Base-by-base conservation (phyloP, 2,329 filamentous ascomycete genomes). In the Penicillium sp. region DNA sequence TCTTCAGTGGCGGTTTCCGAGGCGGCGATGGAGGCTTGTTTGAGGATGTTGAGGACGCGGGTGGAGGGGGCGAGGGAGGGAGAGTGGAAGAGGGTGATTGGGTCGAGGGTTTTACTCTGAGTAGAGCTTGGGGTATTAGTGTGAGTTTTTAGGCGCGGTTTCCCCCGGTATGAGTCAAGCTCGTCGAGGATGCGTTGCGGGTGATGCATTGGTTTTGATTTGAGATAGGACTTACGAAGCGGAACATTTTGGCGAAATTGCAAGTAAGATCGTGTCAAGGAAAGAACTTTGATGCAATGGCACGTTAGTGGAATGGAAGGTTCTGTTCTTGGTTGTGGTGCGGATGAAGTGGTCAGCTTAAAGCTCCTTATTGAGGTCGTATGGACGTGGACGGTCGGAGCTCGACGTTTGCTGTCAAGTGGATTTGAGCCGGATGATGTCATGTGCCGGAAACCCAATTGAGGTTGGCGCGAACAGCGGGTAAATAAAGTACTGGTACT, bases 51-150 rank as follows among this genome's bases (percentile, higher is more conserved):
- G 52, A 85, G 81, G 29, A 86, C 85, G 51, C 85, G 82, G 43
- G 81, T 76, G 3, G 90, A 96, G 55, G 85, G 78, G 24, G 85
- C 80, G 46, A 81, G 80, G 60, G 77, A 79, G 49, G 91, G 81
- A 70, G 88, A 87, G 80, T 96, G 90, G 78, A 97, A 98, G 76
- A 98, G 84, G 52, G 91, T 97, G 67, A 97, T 82, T 58, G 95
- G 88, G 76, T 97, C 90, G 70, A 88, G 80, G 57, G 85, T 80
- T 77, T 89, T 90, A 72, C 78, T 81, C 86, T 90, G 63, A 18
- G 26, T 28, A 18, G 3, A 18, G 18, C 18, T 2, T 3, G 3
- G 18, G 18, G 18, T 18, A 18, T 18, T 18, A 18, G 18, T 18
- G 18, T 18, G 18, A 18, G 18, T 18, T 18, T 18, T 1, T 18